phyloP scores from a whole-genome alignment of 139 green algal genomes.

The Chlorella ohadii region DNA sequence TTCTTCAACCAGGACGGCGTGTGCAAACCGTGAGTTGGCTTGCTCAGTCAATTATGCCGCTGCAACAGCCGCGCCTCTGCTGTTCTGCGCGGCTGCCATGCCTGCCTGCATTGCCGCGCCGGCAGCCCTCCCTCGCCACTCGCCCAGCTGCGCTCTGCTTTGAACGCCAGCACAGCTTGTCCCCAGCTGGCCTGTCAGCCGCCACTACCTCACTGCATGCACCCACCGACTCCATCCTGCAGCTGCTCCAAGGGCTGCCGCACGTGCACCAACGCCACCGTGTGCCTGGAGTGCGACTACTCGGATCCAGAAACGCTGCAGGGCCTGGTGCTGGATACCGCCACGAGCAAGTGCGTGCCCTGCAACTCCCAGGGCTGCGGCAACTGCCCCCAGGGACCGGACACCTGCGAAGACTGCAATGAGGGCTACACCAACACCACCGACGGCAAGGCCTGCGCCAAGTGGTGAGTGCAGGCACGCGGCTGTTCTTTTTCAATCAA shows the following conservation, averaged over 20 bases:
- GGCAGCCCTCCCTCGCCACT: too few species aligned
- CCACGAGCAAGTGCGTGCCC: neutral
- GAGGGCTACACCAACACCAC: neutral
- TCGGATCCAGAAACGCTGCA: neutral
- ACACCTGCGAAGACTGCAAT: neutral
- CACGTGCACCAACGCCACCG: neutral
- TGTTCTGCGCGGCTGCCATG: too few species aligned
- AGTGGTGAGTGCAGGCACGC: neutral
- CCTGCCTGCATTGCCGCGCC: too few species aligned
- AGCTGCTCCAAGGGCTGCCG: neutral
- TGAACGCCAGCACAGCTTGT: too few species aligned
- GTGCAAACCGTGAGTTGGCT: too few species aligned
- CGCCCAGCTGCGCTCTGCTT: too few species aligned
- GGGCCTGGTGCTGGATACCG: neutral
- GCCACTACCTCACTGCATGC: too few species aligned
- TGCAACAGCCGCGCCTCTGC: too few species aligned
- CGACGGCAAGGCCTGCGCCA: neutral
- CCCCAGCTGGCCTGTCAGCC: too few species aligned
- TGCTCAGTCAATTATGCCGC: too few species aligned
- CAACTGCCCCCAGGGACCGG: neutral
- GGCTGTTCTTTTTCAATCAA: too few species aligned
- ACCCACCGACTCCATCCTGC: neutral
- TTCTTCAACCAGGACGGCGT: too few species aligned
- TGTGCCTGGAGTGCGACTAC: neutral
- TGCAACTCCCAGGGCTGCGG: neutral